Base-by-base conservation (phyloP, 1,284 basidiomycete genomes). In the Ceratobasidium sp. region DNA sequence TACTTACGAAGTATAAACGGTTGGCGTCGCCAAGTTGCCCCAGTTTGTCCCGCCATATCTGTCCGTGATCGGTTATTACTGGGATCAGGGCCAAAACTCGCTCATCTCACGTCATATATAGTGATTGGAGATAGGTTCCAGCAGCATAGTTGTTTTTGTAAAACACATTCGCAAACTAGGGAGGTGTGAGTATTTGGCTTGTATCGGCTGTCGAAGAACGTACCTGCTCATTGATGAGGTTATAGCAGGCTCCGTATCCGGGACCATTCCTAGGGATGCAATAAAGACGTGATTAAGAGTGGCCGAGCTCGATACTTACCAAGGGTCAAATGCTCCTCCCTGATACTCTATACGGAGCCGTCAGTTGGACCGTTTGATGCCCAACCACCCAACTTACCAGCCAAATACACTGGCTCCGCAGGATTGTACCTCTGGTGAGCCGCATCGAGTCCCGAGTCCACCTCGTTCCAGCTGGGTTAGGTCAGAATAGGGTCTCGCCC, bases 41-140 rank as follows among this genome's bases (percentile, higher is more conserved):
- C 84, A 85, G 71, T 84, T 84, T 4, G 84, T 84, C 0, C 83
- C 84, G 10, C 83, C 84, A 60, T 82, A 84, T 8, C 80, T 81
- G 81, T 61, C 64, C 21, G 21, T 6, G 23, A 36, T 18, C 48
- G 16, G 21, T 10, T 34, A 34, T n/a, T 41, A 1, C 21, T n/a
- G 12, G 14, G 26, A 4, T 43, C 34, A 16, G 21, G 5, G 53
- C n/a, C n/a, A 26, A 21, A 45, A 39, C n/a, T 14, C 8, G 48
- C 32, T 1, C 48, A 32, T 60, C 58, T 69, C 72, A 69, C 60
- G 64, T 72, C 59, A 84, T 83, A 61, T 84, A 83, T 1, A 84
- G 76, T 50, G 82, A 82, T 72, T 82, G 81, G 21, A 82, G 77
- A 23, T 78, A 77, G 1, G 79, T 79, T 36, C 80, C 81, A 0